Evolutionary conservation across 495 filamentous ascomycete genomes (phyloP), one percentile per base, ranked within the genome.

Genomic region (Clohesyomyces aquaticus): DNA sequence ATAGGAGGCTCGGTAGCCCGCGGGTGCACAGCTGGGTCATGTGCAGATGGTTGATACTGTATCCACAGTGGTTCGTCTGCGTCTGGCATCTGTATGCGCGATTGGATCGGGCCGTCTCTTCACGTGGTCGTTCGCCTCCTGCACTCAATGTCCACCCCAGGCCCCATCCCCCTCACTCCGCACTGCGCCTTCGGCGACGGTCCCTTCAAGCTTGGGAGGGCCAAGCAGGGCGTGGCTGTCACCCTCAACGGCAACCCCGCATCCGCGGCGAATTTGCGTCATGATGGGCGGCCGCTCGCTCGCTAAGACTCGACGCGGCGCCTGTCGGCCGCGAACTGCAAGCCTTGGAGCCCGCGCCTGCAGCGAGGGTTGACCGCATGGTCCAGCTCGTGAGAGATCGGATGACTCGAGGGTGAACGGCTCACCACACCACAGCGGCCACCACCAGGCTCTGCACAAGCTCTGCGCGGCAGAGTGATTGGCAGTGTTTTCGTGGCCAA

Each of bases 341-440:
- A n/a, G n/a, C n/a, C n/a, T n/a, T 19, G 18, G 22, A 10, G 6
- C 9, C 16, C 18, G 18, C 14, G 45, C 45, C 14, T 12, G 22
- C 35, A 42, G 35, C 9, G 35, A 9, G n/a, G 35, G 35, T n/a
- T 9, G 35, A 42, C 35, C n/a, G 35, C 9, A 42, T 10, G 35
- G 45, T 47, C 45, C 45, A 47, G 45, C 45, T 47, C 45, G 18
- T n/a, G 45, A 47, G 45, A 52, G 49, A 23, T 52, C 49, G 49
- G 19, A 52, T 52, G 49, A 52, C 32, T 38, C 14, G 32, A 6
- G 32, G 32, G 32, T 38, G 32, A 6, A 38, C 32, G n/a, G n/a
- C n/a, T n/a, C n/a, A n/a, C 32, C 32, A 6, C 32, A 38, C 32
- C 32, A 38, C 32, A 6, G 14, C 32, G 6, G 14, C 32, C 32